These are phyloP conservation scores for Backusella tuberculispora DNA, from an alignment of 192 early-diverging fungal genomes.

Conservation along the genomic window DNA sequence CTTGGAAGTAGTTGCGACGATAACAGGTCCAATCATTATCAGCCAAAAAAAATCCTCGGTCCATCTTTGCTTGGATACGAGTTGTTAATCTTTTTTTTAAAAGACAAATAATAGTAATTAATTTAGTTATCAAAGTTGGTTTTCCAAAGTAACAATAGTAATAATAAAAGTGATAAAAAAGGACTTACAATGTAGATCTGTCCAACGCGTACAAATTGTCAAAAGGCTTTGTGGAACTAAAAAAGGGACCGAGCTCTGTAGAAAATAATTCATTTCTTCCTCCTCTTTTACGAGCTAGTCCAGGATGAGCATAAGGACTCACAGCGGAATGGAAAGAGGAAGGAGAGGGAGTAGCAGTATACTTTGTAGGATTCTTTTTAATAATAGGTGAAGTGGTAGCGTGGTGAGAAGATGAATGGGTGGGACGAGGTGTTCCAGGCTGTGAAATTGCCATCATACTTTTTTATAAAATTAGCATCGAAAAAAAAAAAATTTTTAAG, in stretches of 20 bases:
- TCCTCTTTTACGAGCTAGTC: conserved; percentile 40
- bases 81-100: conserved; percentile 17
- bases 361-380: conserved; percentile 17
- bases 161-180: background rate
- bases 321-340: conserved; percentile 11
- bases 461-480: background rate
- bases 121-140: conserved; percentile 4
- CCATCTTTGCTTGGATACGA: conserved; percentile 78
- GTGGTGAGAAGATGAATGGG: background rate
- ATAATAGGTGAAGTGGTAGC: conserved; percentile 3
- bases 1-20: conserved; percentile 92
- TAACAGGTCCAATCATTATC: conserved; percentile 94
- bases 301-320: conserved; percentile 25
- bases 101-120: background rate
- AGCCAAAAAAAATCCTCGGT: conserved; percentile 92
- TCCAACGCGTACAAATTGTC: conserved; percentile 69
- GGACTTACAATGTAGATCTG: conserved; percentile 46
- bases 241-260: conserved; percentile 67
- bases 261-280: conserved; percentile 47
- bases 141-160: background rate
- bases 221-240: conserved; percentile 66
- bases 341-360: background rate
- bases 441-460: conserved; percentile 37
- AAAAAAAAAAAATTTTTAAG: conserved; percentile 9
- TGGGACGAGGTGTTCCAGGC: conserved; percentile 33